A percentile compares a stretch with the other conserved stretches of the same genome.
Evolutionary conservation across 164 flowering plant genomes (phyloP).

Genomic region (Macadamia tetraphylla): DNA sequence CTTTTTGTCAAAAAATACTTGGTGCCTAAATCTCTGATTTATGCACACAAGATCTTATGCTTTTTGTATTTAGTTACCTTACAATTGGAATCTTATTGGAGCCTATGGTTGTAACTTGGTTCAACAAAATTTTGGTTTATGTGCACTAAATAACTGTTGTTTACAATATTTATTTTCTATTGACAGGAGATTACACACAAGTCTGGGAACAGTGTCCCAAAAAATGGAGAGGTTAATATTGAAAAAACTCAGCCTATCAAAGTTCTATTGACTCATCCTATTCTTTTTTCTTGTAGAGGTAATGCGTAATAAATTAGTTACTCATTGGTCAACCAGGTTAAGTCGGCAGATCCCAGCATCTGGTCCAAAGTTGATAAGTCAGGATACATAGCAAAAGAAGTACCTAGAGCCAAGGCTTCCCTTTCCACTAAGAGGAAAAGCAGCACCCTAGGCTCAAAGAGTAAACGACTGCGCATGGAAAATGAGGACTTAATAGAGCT

Average conservation of each 20-base stretch:
- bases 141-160: neutral
- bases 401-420: slow-evolving; percentile 36
- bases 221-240: slow-evolving; percentile 34
- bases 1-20: too few relatives aligned
- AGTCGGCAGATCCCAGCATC: slow-evolving; percentile 36
- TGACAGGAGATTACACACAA: slow-evolving; percentile 18
- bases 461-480: slow-evolving; percentile 56
- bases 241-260: slow-evolving; percentile 18
- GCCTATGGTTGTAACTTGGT: too few relatives aligned
- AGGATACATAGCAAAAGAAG: slow-evolving; percentile 52
- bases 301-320: slow-evolving; percentile 15
- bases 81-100: too few relatives aligned
- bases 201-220: slow-evolving; percentile 24
- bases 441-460: slow-evolving; percentile 53
- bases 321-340: slow-evolving; percentile 36
- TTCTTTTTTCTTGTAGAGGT: slow-evolving; percentile 13
- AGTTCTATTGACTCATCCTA: slow-evolving; percentile 11
- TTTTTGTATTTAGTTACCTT: too few relatives aligned
- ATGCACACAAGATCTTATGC: too few relatives aligned
- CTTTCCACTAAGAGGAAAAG: slow-evolving; percentile 54
- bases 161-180: neutral
- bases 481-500: slow-evolving; percentile 58
- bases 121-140: neutral
- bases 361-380: slow-evolving; percentile 54
- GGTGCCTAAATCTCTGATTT: too few relatives aligned